Evolutionary conservation across 192 early-diverging fungal genomes (phyloP), one percentile per base, ranked within the genome.

Genomic region (Umbelopsis isabellina): DNA sequence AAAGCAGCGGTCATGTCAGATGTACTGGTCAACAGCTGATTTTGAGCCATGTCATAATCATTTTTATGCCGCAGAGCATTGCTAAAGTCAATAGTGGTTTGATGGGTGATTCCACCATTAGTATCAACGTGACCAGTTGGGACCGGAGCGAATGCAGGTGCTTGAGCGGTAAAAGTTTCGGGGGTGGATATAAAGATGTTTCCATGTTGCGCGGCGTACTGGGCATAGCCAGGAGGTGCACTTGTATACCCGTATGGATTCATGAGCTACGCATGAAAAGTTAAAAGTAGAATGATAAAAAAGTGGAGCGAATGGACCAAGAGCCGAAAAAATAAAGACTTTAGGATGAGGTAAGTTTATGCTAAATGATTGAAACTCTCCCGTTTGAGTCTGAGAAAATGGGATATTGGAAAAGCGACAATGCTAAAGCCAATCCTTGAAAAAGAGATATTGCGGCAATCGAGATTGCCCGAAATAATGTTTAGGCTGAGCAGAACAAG

Each of bases 1-100:
- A 61, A 61, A n/a, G 55, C 27, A 4, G 30, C 30, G 11, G 55
- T 35, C 25, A 61, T 61, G 55, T 61, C 55, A 61, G 55, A 61
- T 61, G 55, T 35, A 30, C 23, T 35, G 27, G 55, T 61, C 25
- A 61, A 25, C 11, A 61, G 2, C 33, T 22, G 25, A n/a, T 61
- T 61, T 3, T 41, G 37, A 41, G 30, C 27, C 12, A 61, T 15
- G 18, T 61, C 30, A 16, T 35, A 61, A 10, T 33, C 55, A 61
- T 61, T 61, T 30, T 61, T 61, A 25, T 61, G 25, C 12, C 12
- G 13, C 13, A 61, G 6, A 49, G 48, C 18, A 49, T 3, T 37
- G 18, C 25, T 35, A 6, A 61, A 61, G 9, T 61, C 55, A 23
- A 61, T 27, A 35, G 10, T 33, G 55, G 21, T 61, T 13, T 25